Base-by-base conservation (phyloP, 1,139 yeast genomes). In the Sugiyamaella xylanicola region DNA sequence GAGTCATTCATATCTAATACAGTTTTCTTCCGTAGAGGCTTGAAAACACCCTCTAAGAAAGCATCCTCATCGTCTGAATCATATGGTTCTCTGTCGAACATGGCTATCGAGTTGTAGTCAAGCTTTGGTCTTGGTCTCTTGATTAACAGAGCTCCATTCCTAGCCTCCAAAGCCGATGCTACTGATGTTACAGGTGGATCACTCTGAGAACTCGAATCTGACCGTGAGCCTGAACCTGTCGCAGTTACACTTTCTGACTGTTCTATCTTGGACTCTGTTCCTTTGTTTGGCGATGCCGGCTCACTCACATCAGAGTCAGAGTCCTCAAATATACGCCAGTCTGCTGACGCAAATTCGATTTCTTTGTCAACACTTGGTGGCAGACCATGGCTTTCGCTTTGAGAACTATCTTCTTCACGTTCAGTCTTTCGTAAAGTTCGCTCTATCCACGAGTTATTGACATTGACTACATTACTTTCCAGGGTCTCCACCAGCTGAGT, bases 1-100 rank as follows among this genome's bases (percentile, higher is more conserved):
- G 95, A 88, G 72, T 93, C 99, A 68, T 93, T 93, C 86, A 91
- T 81, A 69, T 93, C 96, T 46, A 93, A 72, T 61, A 77, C 79
- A 56, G 83, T 77, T 56, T 74, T 76, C 36, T 75, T 68, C 29
- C 64, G 72, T 39, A 40, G 71, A 56, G 63, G 75, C 16, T 62
- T 72, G 36, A 87, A 67, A 32, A 81, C 79, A 2, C 97, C 98
- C 51, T 87, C 85, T 57, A 91, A 80, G n/a, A 93, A 80, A 60
- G 83, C 81, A 41, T 88, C 93, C 63, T 89, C 96, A 43, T 85
- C 87, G 64, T 87, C 89, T 27, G 72, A 68, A 35, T 68, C 68
- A 56, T 73, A 74, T 22, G 63, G 17, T 15, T 59, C 63, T 7
- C 40, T 17, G 16, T 56, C 57, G 16, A 54, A 48, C 21, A 58